These are phyloP conservation scores for Botrytis sinoallii DNA, from an alignment of 2,329 filamentous ascomycete species.

Conservation along the genomic window DNA sequence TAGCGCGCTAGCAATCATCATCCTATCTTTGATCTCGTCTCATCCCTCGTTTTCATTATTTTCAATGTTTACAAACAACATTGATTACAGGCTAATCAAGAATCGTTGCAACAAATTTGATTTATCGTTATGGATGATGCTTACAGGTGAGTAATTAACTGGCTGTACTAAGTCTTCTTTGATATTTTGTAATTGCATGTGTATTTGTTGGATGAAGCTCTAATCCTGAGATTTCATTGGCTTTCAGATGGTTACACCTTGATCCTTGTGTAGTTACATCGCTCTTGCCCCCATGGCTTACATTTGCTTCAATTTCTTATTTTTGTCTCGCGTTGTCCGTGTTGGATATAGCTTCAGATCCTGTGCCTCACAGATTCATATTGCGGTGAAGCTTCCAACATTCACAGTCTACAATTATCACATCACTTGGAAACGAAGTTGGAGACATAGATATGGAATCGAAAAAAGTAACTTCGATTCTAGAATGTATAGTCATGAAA, in stretches of 20 bases:
- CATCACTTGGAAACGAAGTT: background rate
- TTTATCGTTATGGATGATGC: background rate
- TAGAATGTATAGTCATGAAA: conserved; percentile 10
- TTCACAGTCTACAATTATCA: background rate
- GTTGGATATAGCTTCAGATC: too few relatives aligned
- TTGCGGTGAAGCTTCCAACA: background rate
- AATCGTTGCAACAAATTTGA: background rate
- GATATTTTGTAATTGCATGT: background rate
- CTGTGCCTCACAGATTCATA: background rate
- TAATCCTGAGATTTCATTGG: background rate
- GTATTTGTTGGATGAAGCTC: background rate
- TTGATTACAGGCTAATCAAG: background rate
- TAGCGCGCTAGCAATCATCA: background rate
- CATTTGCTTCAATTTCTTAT: background rate
- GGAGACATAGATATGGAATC: background rate
- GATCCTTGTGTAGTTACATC: conserved; percentile 5
- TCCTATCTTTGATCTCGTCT: background rate
- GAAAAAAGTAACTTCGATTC: background rate
- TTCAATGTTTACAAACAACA: background rate
- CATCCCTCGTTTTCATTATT: background rate
- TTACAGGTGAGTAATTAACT: background rate
- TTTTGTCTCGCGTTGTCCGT: background rate
- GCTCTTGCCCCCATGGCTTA: background rate
- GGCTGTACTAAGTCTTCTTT: background rate
- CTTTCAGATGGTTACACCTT: background rate